These are phyloP conservation scores for Fusarium virguliforme DNA, from an alignment of 2,329 filamentous ascomycete species.

Conservation along the genomic window DNA sequence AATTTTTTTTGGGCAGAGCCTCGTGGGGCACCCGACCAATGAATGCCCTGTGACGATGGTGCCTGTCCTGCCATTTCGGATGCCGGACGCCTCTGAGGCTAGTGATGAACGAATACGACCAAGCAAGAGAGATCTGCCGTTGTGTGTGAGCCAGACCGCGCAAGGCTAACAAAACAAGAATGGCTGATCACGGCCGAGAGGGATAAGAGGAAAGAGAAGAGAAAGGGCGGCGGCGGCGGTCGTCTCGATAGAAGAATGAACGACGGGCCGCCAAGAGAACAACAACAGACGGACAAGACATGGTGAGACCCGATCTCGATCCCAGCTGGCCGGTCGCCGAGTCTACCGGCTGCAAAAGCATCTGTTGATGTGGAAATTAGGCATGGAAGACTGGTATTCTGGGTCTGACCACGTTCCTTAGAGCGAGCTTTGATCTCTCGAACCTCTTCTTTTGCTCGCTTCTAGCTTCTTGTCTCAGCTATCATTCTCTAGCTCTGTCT, in stretches of 20 bases:
- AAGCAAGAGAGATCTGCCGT: not conserved
- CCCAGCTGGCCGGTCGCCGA: slow-evolving; percentile 20
- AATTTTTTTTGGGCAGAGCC: slow-evolving; percentile 10
- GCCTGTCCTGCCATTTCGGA: slow-evolving; percentile 36
- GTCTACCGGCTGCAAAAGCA: slow-evolving; percentile 27
- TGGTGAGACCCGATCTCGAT: slow-evolving; percentile 31
- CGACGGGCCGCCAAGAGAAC: not conserved
- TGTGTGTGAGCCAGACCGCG: not conserved
- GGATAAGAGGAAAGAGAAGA: slow-evolving; percentile 8
- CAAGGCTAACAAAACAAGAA: not conserved
- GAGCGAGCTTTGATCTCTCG: not conserved
- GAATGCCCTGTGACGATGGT: slow-evolving; percentile 23
- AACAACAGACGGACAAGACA: not conserved
- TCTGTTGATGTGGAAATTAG: slow-evolving; percentile 29
- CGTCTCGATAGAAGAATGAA: slow-evolving; percentile 13
- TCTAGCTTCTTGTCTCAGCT: not conserved
- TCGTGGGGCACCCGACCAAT: slow-evolving; percentile 19
- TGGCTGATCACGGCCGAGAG: not conserved
- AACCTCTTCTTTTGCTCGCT: not conserved
- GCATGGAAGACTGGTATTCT: slow-evolving; percentile 42
- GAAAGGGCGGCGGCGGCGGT: not conserved
- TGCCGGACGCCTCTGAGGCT: slow-evolving; percentile 24
- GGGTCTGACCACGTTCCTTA: slow-evolving; percentile 38
- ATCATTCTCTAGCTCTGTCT: slow-evolving; percentile 21
- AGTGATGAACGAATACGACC: slow-evolving; percentile 12